These are phyloP conservation scores for Mortierella sp. DNA, from an alignment of 371 early-diverging fungal genomes.

Conservation along the genomic window DNA sequence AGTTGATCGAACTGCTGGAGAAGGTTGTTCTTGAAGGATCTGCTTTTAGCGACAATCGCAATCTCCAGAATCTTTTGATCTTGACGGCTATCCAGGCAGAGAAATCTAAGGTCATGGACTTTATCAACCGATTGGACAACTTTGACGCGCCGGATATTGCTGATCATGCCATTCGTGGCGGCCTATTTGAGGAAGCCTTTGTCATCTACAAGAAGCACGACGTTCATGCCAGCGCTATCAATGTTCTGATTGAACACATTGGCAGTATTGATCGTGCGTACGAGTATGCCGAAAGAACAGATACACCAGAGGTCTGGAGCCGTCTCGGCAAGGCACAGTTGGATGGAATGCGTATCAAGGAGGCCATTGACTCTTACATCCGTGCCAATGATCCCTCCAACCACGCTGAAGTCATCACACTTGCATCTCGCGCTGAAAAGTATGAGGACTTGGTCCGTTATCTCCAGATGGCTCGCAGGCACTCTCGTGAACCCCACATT, in stretches of 20 bases:
- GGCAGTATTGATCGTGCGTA: constrained; percentile 93
- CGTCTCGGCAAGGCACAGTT: constrained; percentile 95
- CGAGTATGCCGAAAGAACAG: constrained; percentile 93
- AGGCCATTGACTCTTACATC: constrained; percentile 96
- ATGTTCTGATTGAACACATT: constrained; percentile 92
- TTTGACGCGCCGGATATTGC: constrained; percentile 97
- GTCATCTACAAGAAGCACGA: constrained; percentile 93
- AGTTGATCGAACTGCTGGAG: constrained; percentile 95
- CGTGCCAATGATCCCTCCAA: constrained; percentile 92
- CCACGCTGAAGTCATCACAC: constrained; percentile 88
- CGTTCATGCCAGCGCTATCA: constrained; percentile 86
- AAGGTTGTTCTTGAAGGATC: constrained; percentile 93
- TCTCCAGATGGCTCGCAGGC: constrained; percentile 93
- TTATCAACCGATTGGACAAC: constrained; percentile 91
- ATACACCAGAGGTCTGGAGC: constrained; percentile 93
- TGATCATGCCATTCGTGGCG: constrained; percentile 88
- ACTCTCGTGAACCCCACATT: constrained; percentile 90
- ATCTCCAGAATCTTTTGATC: constrained; percentile 96
- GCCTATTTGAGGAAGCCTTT: constrained; percentile 96
- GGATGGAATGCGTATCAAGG: constrained; percentile 87
- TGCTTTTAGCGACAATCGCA: constrained; percentile 94
- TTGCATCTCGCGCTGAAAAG: constrained; percentile 82
- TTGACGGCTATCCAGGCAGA: constrained; percentile 98
- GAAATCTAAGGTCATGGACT: constrained; percentile 91
- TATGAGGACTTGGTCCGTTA: constrained; percentile 93